Percentiles rank a stretch among this genome's conserved stretches.
Evolutionary conservation across 257 asterid species (phyloP).

Genomic region (Orobanche coerulescens): DNA sequence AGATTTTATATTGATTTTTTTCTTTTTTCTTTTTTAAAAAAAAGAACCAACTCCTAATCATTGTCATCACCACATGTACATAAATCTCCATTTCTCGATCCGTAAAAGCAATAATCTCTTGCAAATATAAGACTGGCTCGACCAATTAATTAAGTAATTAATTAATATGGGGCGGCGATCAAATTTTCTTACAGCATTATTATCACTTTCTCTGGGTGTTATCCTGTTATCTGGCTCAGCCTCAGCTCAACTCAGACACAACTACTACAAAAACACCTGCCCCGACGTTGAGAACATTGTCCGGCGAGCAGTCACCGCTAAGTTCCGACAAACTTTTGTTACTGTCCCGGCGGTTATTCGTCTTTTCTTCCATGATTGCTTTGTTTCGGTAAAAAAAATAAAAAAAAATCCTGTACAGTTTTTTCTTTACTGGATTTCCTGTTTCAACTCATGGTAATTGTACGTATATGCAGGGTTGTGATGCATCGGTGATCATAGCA

Average conservation of each 20-base stretch:
- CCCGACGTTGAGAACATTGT: conserved; percentile 73
- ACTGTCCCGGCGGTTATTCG: conserved; percentile 68
- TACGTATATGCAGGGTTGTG: conserved; percentile 53
- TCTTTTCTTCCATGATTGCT: conserved; percentile 80
- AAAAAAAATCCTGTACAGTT: neutral
- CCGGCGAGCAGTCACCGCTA: conserved; percentile 36
- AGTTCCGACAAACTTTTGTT: conserved; percentile 55
- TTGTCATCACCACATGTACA: too few relatives aligned
- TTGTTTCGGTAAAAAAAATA: conserved; percentile 40
- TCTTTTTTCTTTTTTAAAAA: too few relatives aligned
- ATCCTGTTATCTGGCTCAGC: conserved; percentile 26
- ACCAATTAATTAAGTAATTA: too few relatives aligned
- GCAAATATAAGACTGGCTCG: neutral
- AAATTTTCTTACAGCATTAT: conserved; percentile 4
- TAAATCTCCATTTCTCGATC: too few relatives aligned
- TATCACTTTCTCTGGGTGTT: conserved; percentile 25
- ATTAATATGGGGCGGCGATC: conserved; percentile 33
- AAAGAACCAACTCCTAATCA: too few relatives aligned
- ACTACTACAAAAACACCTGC: conserved; percentile 45
- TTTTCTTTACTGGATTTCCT: too few relatives aligned
- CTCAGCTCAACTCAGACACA: conserved; percentile 42
- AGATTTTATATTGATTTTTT: too few relatives aligned
- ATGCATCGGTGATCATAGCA: conserved; percentile 65
- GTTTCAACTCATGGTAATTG: too few relatives aligned
- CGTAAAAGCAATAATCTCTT: neutral